Evolutionary conservation across 1,139 yeast genomes (phyloP), one percentile per base, ranked within the genome.

Genomic region (Taphrina deformans): DNA sequence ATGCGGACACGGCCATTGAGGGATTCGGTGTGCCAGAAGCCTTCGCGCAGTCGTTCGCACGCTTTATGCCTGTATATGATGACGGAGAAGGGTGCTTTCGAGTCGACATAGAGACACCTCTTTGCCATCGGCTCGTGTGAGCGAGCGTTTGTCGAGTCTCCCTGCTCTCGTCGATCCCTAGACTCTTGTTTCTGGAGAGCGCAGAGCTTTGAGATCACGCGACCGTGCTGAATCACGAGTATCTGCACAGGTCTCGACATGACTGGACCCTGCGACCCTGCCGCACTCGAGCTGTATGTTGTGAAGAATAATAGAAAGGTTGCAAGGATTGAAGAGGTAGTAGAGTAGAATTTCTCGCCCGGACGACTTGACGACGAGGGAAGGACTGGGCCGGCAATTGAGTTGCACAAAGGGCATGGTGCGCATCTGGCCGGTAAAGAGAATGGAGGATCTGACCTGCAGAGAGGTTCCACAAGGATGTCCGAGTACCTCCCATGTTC

Each of bases 11-110:
- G 38, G 12, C 51, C 51, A 21, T 55, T 26, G 29, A 55, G 40
- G 10, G 40, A 18, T 41, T 55, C 61, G 10, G 61, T 55, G 18
- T 55, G 61, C 41, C 50, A 55, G 61, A 55, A 55, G 9, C 61
- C 51, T 2, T 18, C 16, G 14, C 58, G n/a, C n/a, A 53, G 58
- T 23, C 58, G 18, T 14, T 18, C 21, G 23, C 58, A 53, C 16
- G 23, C 48, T n/a, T 35, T 35, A 23, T 53, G 45, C 12, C 31
- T 12, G 33, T 38, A 53, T 12, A 53, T 14, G 18, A n/a, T 14
- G 21, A 53, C 14, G 16, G 31, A 10, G 35, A 53, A 53, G 18
- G 58, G 44, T 14, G 40, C n/a, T 9, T 16, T 27, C 26, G 55
- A n/a, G 16, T 51, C 55, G 16, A 51, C 10, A 14, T 51, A 33